These are phyloP conservation scores for Coemansia sp. DNA, from an alignment of 192 early-diverging fungal species.

Conservation along the genomic window DNA sequence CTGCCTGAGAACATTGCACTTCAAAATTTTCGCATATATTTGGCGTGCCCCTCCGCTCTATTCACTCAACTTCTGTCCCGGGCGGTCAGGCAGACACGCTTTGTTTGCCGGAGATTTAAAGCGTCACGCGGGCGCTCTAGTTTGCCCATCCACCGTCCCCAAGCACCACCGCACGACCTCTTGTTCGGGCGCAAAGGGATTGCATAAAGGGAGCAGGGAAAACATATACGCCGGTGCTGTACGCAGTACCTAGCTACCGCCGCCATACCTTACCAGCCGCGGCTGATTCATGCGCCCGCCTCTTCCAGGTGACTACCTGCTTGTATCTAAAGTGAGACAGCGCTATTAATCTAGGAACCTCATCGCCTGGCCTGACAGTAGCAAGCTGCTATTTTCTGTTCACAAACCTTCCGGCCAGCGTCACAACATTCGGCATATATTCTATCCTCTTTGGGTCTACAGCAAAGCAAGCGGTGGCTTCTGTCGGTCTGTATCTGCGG, in stretches of 20 bases:
- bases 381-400: slow-evolving; percentile 1
- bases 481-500: not conserved
- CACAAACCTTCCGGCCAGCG: too few relatives aligned
- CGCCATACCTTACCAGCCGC: not conserved
- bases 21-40: not conserved
- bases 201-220: not conserved
- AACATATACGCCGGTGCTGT: not conserved
- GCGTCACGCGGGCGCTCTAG: not conserved
- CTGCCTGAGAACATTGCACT: not conserved
- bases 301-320: not conserved
- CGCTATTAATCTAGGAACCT: not conserved
- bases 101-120: not conserved
- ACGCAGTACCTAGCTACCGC: not conserved
- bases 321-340: not conserved
- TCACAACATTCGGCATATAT: not conserved
- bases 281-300: not conserved
- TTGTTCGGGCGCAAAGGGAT: not conserved
- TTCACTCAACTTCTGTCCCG: not conserved
- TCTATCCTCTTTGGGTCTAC: not conserved
- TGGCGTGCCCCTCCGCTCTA: too few relatives aligned
- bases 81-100: not conserved
- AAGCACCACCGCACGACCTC: not conserved
- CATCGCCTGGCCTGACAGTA: not conserved
- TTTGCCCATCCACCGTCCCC: not conserved
- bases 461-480: not conserved